A percentile compares a stretch with the other conserved stretches of the same genome.
phyloP scores from a whole-genome alignment of 257 asterid genomes.

The Solanum tacnaense region DNA sequence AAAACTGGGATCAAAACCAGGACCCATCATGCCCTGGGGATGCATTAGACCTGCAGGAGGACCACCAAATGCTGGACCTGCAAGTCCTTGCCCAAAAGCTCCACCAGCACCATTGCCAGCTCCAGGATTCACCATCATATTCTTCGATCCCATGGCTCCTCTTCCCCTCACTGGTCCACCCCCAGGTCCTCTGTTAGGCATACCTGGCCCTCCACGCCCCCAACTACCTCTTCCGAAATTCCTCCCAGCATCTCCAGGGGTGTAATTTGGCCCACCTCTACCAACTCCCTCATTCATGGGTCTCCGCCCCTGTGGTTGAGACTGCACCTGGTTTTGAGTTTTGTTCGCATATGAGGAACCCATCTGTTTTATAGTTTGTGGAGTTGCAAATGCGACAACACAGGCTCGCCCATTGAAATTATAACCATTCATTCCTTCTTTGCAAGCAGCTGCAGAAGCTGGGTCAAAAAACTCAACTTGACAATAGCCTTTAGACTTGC shows the following conservation, averaged over 20 bases:
- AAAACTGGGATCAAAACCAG: constrained; percentile 46
- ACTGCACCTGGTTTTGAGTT: constrained; percentile 29
- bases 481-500: constrained; percentile 53
- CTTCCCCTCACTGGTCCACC: constrained; percentile 54
- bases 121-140: constrained; percentile 34
- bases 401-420: constrained; percentile 45
- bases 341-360: constrained; percentile 31
- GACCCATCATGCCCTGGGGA: constrained; percentile 50
- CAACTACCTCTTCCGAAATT: constrained; percentile 40
- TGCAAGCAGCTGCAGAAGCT: constrained; percentile 40
- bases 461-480: constrained; percentile 47
- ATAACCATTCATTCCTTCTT: constrained; percentile 43
- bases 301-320: constrained; percentile 55
- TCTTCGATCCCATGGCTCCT: constrained; percentile 35
- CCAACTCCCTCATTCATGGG: constrained; percentile 46
- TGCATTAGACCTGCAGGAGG: constrained; percentile 38
- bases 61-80: constrained; percentile 39
- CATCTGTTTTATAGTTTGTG: constrained; percentile 41
- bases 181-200: constrained; percentile 54
- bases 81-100: constrained; percentile 19
- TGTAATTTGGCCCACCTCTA: constrained; percentile 58
- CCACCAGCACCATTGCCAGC: constrained; percentile 31
- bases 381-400: constrained; percentile 40
- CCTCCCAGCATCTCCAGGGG: constrained; percentile 41
- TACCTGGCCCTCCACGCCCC: constrained; percentile 57